phyloP scores from a whole-genome alignment of 768 basidiomycete species.

The Leccinum broughii region DNA sequence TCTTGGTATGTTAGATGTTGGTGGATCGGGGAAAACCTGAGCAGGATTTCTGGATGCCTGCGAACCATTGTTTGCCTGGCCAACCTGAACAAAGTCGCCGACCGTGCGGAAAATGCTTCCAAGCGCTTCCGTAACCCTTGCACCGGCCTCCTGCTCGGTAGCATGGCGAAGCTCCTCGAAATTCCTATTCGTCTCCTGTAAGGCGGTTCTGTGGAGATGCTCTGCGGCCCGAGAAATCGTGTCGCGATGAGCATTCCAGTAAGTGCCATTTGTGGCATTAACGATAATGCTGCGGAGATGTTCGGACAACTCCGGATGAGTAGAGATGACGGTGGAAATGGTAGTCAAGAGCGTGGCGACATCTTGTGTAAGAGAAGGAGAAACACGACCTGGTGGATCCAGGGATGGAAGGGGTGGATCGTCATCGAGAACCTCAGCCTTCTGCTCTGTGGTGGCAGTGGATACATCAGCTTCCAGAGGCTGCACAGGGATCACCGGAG shows the following conservation, averaged over 20 bases:
- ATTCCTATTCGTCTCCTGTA: conserved; percentile 38
- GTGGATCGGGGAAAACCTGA: conserved; percentile 1
- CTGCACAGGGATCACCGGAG: conserved; percentile 38
- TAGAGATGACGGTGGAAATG: conserved; percentile 52
- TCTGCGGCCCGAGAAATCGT: conserved; percentile 58
- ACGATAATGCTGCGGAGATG: conserved; percentile 61
- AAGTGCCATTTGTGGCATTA: conserved; percentile 63
- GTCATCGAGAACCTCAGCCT: conserved; percentile 22
- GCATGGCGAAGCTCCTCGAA: conserved; percentile 46
- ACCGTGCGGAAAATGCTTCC: conserved; percentile 58
- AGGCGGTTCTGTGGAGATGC: conserved; percentile 48
- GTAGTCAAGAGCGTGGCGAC: conserved; percentile 59
- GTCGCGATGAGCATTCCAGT: conserved; percentile 67
- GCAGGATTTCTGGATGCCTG: conserved; percentile 4
- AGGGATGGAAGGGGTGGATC: conserved; percentile 56
- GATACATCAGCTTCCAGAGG: conserved; percentile 17
- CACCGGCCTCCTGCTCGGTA: conserved; percentile 66
- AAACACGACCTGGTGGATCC: conserved; percentile 30
- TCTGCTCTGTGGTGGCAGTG: conserved; percentile 12
- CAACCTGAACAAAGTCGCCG: conserved; percentile 34
- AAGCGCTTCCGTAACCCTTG: conserved; percentile 62
- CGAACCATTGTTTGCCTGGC: conserved; percentile 6
- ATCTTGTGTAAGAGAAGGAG: conserved; percentile 60
- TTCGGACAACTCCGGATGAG: conserved; percentile 74
- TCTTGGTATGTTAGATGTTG: conserved; percentile 7